Conservation (phyloP, 2,329 filamentous ascomycete species). For the Metarhizium brunneum region DNA sequence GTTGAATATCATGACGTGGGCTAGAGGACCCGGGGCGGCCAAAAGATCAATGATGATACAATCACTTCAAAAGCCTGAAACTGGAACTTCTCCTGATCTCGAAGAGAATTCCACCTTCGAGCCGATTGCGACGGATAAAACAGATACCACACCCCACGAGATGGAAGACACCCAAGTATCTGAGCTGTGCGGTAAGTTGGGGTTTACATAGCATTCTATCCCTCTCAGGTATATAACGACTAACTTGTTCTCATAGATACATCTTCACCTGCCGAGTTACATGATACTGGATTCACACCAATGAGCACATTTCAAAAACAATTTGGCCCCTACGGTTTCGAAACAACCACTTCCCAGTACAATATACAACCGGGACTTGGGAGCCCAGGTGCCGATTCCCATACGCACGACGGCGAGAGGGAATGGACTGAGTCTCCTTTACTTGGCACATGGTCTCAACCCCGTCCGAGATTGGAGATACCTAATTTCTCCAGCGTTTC, state of each 20-base stretch:
- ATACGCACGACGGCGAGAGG: not conserved
- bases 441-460: not conserved
- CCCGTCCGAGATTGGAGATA: not conserved
- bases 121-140: not conserved
- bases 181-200: conserved; percentile 36
- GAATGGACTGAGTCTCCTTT: conserved; percentile 5
- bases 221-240: not conserved
- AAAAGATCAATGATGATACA: conserved; percentile 22
- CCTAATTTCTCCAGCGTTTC: not conserved
- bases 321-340: not conserved
- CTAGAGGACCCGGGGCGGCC: conserved; percentile 32
- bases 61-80: not conserved
- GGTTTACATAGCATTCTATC: not conserved
- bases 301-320: conserved; percentile 1
- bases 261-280: conserved; percentile 34
- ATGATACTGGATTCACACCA: conserved; percentile 22
- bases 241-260: conserved; percentile 25
- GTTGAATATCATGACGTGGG: conserved; percentile 42
- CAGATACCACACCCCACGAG: conserved; percentile 19
- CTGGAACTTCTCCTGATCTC: conserved; percentile 6
- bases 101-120: not conserved
- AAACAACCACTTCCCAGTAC: not conserved
- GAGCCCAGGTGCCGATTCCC: not conserved
- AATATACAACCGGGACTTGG: not conserved
- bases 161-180: conserved; percentile 34